Base-by-base conservation (phyloP, 139 green algal species). In the Chlorella sp. region DNA sequence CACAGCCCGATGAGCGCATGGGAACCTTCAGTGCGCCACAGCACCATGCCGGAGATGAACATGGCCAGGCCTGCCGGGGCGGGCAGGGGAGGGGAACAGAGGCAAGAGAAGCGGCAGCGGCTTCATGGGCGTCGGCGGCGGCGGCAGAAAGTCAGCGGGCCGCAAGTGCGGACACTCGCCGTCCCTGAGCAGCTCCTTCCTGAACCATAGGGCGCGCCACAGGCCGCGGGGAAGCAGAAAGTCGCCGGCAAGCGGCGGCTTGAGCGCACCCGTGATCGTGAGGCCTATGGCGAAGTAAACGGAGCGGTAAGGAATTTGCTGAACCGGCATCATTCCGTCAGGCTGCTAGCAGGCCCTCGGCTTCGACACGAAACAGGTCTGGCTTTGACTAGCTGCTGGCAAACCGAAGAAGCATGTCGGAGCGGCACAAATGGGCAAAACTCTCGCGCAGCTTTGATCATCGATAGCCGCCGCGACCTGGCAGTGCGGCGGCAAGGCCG, bases 21-120 rank as follows among this genome's bases (percentile, higher is more conserved):
- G 0, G 61, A 53, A 40, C 91, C 91, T 83, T 93, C 91, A 14
- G 81, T 89, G 3, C 34, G 86, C 91, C 88, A 91, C 21, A 93
- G 87, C 57, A 91, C 83, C 83, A 93, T 73, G 75, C 91, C 91
- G 1, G 69, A 77, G n/a, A 91, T 82, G 48, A 93, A 91, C 81
- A 93, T 87, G 22, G 87, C 81, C 66, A 93, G 37, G 71, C 90
- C 90, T 91, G 87, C 36, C 32, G 71, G 9, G 68, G 40, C 39
- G 42, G 39, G 24, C 18, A 11, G 30, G 71, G 21, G 30, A 39
- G 28, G 42, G 28, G 28, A n/a, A n/a, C n/a, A n/a, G 1, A 16
- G 79, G 30, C 40, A n/a, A n/a, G n/a, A 39, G 22, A 18, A 83
- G 42, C 37, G 34, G 21, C 36, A 61, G 24, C 16, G 26, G 3